Conservation (phyloP, 1,139 yeast species). For the Geotrichum aggregatum region DNA sequence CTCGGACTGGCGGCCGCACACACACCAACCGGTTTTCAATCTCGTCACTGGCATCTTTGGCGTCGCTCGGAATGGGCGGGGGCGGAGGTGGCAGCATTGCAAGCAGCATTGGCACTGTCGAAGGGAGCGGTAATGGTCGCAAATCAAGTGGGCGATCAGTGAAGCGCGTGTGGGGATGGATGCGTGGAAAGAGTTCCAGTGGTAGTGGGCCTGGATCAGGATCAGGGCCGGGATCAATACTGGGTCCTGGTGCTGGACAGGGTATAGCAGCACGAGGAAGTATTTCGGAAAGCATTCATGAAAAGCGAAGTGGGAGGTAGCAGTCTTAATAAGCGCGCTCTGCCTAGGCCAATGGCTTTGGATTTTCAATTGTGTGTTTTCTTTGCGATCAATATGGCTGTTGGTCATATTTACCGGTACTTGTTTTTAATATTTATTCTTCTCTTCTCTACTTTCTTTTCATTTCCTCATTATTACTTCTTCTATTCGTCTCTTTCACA, state of each 20-base stretch:
- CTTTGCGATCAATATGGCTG: no score
- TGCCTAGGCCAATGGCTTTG: no score
- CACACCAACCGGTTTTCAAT: conserved; percentile 15
- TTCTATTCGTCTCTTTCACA: background rate
- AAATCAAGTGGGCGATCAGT: background rate
- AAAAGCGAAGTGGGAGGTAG: background rate
- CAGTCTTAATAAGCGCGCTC: no score
- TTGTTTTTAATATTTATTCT: no score
- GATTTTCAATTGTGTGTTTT: no score
- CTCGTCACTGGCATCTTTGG: conserved; percentile 13
- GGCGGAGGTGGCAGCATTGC: background rate
- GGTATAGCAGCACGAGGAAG: background rate
- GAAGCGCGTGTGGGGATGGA: conserved; percentile 29
- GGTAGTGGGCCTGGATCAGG: no score
- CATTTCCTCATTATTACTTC: background rate
- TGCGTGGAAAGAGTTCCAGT: conserved; percentile 20
- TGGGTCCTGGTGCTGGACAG: background rate
- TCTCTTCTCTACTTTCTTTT: background rate
- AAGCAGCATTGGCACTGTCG: background rate
- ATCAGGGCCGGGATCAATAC: background rate
- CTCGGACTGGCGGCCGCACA: background rate
- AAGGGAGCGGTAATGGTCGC: background rate
- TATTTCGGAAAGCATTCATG: background rate
- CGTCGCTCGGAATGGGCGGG: conserved; percentile 7
- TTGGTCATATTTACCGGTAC: no score